Evolutionary conservation across 1,284 basidiomycete species (phyloP).

Genomic region (Ganoderma leucocontextum): DNA sequence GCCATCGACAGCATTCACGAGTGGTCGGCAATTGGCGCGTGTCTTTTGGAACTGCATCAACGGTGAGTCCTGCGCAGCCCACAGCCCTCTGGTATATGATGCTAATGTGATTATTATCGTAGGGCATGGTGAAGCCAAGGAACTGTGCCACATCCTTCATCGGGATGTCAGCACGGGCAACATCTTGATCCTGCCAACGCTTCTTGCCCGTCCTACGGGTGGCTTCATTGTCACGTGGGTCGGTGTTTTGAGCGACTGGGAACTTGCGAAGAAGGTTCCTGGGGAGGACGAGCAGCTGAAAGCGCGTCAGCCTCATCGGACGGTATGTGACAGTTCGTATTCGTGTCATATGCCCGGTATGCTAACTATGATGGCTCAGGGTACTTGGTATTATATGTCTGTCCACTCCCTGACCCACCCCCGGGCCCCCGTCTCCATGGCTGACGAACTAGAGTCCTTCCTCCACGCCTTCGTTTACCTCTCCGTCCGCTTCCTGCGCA

Average conservation of each 20-base stretch:
- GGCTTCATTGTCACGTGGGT: not conserved
- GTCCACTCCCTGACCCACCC: not conserved
- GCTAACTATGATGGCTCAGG: slow-evolving; percentile 4
- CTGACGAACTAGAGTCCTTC: slow-evolving; percentile 25
- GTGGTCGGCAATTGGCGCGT: slow-evolving; percentile 4
- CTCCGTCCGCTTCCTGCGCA: slow-evolving; percentile 13
- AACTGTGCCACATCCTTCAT: slow-evolving; percentile 6
- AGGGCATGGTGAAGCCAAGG: not conserved
- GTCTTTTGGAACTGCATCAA: slow-evolving; percentile 1
- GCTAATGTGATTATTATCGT: not conserved
- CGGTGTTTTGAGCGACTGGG: slow-evolving; percentile 25
- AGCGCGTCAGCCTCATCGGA: slow-evolving; percentile 6
- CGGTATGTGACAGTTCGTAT: slow-evolving; percentile 6
- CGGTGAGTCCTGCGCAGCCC: slow-evolving; percentile 3
- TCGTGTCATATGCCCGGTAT: no score
- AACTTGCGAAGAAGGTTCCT: slow-evolving; percentile 12
- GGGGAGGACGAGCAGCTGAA: not conserved
- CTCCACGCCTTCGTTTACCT: slow-evolving; percentile 20
- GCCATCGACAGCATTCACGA: not conserved
- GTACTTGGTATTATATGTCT: slow-evolving; percentile 26
- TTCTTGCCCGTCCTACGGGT: not conserved
- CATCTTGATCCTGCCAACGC: slow-evolving; percentile 19
- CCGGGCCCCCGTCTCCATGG: not conserved
- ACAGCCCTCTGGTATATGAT: no score
- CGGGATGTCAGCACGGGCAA: slow-evolving; percentile 27